Base-by-base conservation (phyloP, 106 monocot species). In the Hemerocallis citrina region DNA sequence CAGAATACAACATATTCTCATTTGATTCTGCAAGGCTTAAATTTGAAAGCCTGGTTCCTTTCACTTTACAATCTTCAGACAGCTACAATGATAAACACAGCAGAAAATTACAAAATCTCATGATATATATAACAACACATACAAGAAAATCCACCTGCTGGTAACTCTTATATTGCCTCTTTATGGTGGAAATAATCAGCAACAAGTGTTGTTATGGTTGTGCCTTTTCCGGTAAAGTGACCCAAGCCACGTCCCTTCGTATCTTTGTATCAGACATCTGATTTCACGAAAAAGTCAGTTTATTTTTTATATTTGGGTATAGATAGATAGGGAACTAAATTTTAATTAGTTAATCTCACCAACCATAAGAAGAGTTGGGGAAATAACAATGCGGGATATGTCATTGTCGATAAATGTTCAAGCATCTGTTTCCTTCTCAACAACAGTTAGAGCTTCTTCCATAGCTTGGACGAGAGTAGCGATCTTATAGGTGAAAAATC, bases 401-500 rank as follows among this genome's bases (percentile, higher is more conserved):
- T 24, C 49, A 6, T 23, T 23, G 10, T 3, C 32, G 17, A 29
- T 25, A 13, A 54, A 52, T 24, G 0, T 48, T 73, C 46, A 73
- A 10, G 17, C 29, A 54, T 74, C 8, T 37, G 24, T 67, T 68
- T 39, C 37, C n/a, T 75, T 66, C 24, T 79, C 73, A 62, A 58
- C 68, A 49, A 71, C 50, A 55, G 34, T 61, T 21, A 90, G 30
- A 19, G 84, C 67, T 7, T 79, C 96, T 59, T 88, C 67, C 36
- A 98, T 88, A 44, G 91, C 87, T 79, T 91, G 96, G 32, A 55
- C 66, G 58, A 98, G 91, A 34, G 96, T 88, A 11, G 96, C 84
- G 34, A 82, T 55, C 74, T 91, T 98, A 50, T 98, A 98, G 43
- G 96, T 88, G 71, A 98, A 98, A 70, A 98, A 98, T 1, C 96